Evolutionary conservation across 2,329 filamentous ascomycete species (phyloP), one percentile per base, ranked within the genome.

Genomic region (Monosporascus ibericus): DNA sequence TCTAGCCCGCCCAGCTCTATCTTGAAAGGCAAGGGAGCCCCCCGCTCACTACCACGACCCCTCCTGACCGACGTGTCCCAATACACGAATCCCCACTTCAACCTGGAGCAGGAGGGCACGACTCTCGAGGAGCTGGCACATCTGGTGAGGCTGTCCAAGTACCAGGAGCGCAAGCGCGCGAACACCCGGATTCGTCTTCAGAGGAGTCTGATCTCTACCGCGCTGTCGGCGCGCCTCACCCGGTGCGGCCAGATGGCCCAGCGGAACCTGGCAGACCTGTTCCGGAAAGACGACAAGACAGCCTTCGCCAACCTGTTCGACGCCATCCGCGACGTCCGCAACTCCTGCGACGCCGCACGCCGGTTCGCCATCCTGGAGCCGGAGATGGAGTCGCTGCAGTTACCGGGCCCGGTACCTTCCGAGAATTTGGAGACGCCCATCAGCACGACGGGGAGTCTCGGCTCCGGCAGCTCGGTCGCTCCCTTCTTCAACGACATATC

Each of bases 91-190:
- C 71, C 80, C 15, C 77, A 80, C 58, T 68, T 86, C 51, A 75
- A 79, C 48, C 76, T 79, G 38, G 81, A 86, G 55, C 77, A 76
- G 49, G 82, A 86, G 46, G 80, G 82, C 53, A 89, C 86, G 46
- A 87, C 85, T 15, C 75, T 92, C 55, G 84, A 88, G 63, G 87
- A 92, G 70, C 80, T 92, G 59, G 87, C 87, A 49, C 87, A 91
- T 68, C 72, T 92, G 62, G 86, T 90, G 58, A 84, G 87, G 55
- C 75, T 91, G 56, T 87, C 87, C 66, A 87, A 85, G 63, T 90
- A 91, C 68, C 88, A 92, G 71, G 86, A 90, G 76, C 86, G 87
- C 75, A 88, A 89, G 76, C 83, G 87, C 71, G 78, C 81, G 58
- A 85, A 86, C 65, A 87, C 85, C 46, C 80, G 88, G 60, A 76